These are phyloP conservation scores for Rhizopus arrhizus DNA, from an alignment of 371 early-diverging fungal genomes.

Conservation along the genomic window DNA sequence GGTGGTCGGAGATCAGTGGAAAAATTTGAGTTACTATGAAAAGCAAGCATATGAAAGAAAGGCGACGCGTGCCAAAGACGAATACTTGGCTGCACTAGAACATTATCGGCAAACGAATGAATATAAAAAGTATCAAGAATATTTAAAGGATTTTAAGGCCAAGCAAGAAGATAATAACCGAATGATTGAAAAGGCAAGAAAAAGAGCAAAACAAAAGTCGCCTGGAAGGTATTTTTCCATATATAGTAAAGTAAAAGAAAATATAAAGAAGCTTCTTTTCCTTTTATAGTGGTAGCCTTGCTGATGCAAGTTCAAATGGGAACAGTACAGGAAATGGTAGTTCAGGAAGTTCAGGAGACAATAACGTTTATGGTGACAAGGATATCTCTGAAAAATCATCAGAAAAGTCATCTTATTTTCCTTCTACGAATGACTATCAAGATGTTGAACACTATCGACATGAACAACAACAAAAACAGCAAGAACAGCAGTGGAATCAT, in stretches of 20 bases:
- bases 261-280: background rate
- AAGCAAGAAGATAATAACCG: conserved; percentile 44
- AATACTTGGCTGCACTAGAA: conserved; percentile 36
- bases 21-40: conserved; percentile 34
- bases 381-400: no score
- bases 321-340: conserved; percentile 37
- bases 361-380: background rate
- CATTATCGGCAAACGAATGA: conserved; percentile 35
- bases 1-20: conserved; percentile 56
- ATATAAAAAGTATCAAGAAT: conserved; percentile 45
- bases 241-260: background rate
- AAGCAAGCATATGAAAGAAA: conserved; percentile 44
- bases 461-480: background rate
- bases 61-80: conserved; percentile 43
- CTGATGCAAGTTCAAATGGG: conserved; percentile 47
- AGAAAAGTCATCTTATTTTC: no score
- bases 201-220: conserved; percentile 29
- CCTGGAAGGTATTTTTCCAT: conserved; percentile 30
- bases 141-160: conserved; percentile 43
- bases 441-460: background rate
- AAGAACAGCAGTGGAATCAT: conserved; percentile 12
- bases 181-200: conserved; percentile 25
- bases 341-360: conserved; percentile 26
- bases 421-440: no score
- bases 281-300: conserved; percentile 29